Evolutionary conservation across 1,284 basidiomycete species (phyloP), one percentile per base, ranked within the genome.

Genomic region (Tylopilus sp.): DNA sequence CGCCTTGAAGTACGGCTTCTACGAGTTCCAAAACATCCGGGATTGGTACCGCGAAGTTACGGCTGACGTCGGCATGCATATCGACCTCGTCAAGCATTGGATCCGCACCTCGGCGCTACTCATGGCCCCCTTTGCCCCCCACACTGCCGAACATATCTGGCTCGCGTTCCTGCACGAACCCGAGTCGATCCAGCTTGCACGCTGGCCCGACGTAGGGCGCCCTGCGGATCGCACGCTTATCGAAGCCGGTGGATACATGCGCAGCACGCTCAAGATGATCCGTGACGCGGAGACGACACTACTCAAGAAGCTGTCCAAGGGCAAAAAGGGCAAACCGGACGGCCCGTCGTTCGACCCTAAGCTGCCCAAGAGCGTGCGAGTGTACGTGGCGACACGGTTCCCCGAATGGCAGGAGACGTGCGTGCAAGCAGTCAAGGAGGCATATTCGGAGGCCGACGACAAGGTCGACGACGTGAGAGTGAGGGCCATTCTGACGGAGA

Each of bases 11-110:
- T 91, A 88, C 68, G 97, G 97, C 60, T 98, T 99, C 83, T 99
- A 97, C 85, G 96, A 99, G 78, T 89, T 98, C 70, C 96, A 98
- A 79, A 92, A 89, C 53, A 87, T 92, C 3, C 92, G 98, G 59
- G 97, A 99, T 80, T 96, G 96, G 91, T 99, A 99, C 81, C 94
- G 97, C 65, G 94, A 97, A 77, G 95, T 98, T 61, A 96, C 94
- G 3, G 86, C 90, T 18, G 91, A 95, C 60, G 86, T 93, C 62
- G 95, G 96, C 39, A 98, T 99, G 96, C 97, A 99, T 80, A 84
- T 80, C 61, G 92, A 97, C 67, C 84, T 93, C 44, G 85, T 91
- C 70, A 77, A 88, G 69, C 87, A 91, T 81, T 99, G 95, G 94
- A 92, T 99, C 77, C 89, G 91, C 57, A 82, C 85, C 70, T 91